Evolutionary conservation across 768 basidiomycete species (phyloP), one percentile per base, ranked within the genome.

Genomic region (Russula earlei): DNA sequence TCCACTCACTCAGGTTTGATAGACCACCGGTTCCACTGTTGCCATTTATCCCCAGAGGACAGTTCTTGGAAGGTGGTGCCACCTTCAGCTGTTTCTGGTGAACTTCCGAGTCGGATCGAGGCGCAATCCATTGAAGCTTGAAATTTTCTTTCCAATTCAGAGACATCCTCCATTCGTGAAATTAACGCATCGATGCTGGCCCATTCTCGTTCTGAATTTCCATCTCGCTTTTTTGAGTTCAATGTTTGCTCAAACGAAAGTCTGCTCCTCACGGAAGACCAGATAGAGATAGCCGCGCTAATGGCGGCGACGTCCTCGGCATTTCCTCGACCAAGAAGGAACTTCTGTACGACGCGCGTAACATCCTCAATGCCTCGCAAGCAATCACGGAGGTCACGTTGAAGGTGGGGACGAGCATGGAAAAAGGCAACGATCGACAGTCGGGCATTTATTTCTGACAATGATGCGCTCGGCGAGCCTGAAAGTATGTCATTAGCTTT

Each of bases 391-490:
- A 92, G 69, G 63, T 91, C 89, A 34, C 77, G 72, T 40, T 81
- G 79, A 40, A 91, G 75, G 64, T 84, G 79, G 31, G 79, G 77
- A 29, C 82, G 72, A 10, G 71, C 62, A 62, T 77, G 70, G 65
- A 93, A 85, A 63, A 85, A 81, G 3, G 83, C 76, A 22, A 93
- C 88, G 6, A 91, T 68, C n/a, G 80, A 78, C 65, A 91, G 91
- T 5, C 85, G 82, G 11, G 80, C 71, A 62, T 79, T 77, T 60
- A 93, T 90, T 64, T 90, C 87, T 15, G 66, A 59, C 12, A 83
- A 69, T 1, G 87, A 89, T 3, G 85, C 87, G 65, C 87, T 91
- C 0, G 91, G 91, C 33, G 89, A 89, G 67, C 86, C 89, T 91
- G 62, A n/a, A 20, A 54, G 46, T 51, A 33, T 56, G 17, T 46